phyloP scores from a whole-genome alignment of 2,329 filamentous ascomycete species.

The Ceratocystiopsis minuta region DNA sequence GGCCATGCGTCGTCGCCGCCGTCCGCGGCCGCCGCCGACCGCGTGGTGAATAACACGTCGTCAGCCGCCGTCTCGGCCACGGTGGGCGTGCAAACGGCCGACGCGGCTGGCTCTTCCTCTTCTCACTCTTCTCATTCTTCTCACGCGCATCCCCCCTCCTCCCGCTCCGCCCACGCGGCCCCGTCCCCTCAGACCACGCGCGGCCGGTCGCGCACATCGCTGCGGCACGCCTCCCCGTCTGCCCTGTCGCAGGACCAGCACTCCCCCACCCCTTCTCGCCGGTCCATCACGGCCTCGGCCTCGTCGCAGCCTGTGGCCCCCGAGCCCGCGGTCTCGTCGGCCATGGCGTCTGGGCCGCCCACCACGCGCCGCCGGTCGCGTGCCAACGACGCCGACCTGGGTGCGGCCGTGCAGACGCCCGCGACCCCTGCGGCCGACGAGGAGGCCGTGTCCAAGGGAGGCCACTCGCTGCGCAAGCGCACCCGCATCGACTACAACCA shows the following conservation, averaged over 20 bases:
- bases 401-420: slow-evolving; percentile 15
- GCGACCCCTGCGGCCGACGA: slow-evolving; percentile 21
- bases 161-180: neutral
- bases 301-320: slow-evolving; percentile 19
- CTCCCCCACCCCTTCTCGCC: neutral
- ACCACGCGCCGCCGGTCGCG: slow-evolving; percentile 24
- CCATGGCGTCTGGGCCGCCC: slow-evolving; percentile 9
- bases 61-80: neutral
- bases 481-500: slow-evolving; percentile 40
- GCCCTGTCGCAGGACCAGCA: neutral
- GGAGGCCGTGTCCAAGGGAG: slow-evolving; percentile 34
- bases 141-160: neutral
- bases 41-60: neutral
- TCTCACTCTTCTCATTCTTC: slow-evolving; percentile 11
- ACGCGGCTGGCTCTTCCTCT: slow-evolving; percentile 3
- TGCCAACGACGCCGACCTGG: slow-evolving; percentile 21
- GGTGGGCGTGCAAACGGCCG: too few relatives aligned
- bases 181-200: neutral
- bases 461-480: slow-evolving; percentile 39
- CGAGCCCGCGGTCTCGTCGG: slow-evolving; percentile 16
- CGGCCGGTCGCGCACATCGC: slow-evolving; percentile 4
- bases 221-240: slow-evolving; percentile 1
- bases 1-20: neutral
- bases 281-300: neutral
- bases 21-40: neutral